Base-by-base conservation (phyloP, 1,284 basidiomycete genomes). In the Irpex rosettiformis region DNA sequence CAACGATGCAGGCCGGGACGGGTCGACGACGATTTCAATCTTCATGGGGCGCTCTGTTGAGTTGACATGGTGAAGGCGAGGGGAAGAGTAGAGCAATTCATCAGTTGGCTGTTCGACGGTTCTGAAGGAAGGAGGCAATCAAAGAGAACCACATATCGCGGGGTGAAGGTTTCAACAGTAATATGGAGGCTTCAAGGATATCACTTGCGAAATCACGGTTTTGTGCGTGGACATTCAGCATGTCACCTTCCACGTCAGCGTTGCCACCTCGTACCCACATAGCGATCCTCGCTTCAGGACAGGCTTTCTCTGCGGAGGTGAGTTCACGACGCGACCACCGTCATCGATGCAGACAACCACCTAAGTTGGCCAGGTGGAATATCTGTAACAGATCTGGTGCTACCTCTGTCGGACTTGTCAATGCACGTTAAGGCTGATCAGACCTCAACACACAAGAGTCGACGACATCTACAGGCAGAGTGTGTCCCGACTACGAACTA, bases 21-120 rank as follows among this genome's bases (percentile, higher is more conserved):
- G 94, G 79, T 96, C 93, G 71, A 98, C 84, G 51, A 98, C 87
- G 63, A 98, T 94, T 81, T 98, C 96, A 64, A 98, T 95, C 82
- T 95, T 96, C 92, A 99, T 96, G 25, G 95, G 92, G 69, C 93
- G 92, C 83, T 95, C 94, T 97, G 78, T 75, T 57, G 53, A 47
- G 43, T 51, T 25, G 48, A 51, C 21, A 28, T 27, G 10, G 56
- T 28, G 49, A 63, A 58, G 59, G 55, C 61, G 56, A 56, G 62
- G 58, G 62, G 24, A 49, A 45, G n/a, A 27, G 27, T 10, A 55
- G 25, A 42, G 54, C 24, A 40, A 45, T 73, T 78, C 66, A 77
- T 89, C 76, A 89, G 86, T 82, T 77, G 83, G 77, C 72, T 79
- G 79, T 81, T 84, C 76, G 79, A 72, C 71, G 74, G 69, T 73